Conservation (phyloP, 169 alveolate species). For the Plasmodium ovale region DNA sequence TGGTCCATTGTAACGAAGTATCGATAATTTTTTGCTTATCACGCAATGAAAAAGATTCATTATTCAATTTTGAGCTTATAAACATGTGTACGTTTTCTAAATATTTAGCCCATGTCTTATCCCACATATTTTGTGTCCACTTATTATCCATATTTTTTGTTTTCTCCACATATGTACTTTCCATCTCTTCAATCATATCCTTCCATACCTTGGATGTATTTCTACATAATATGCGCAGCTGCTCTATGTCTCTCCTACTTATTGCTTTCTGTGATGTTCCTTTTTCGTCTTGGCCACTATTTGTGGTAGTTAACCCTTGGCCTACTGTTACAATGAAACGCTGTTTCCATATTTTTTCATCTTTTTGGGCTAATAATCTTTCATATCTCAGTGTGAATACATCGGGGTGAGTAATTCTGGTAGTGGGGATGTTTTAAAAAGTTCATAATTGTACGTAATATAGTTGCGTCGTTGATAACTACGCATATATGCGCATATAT, state of each 20-base stretch:
- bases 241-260: background rate
- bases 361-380: conserved; percentile 9
- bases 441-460: background rate
- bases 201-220: background rate
- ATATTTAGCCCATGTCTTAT: background rate
- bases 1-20: background rate
- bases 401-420: background rate
- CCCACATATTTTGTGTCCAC: conserved; percentile 8
- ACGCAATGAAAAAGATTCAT: background rate
- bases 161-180: conserved; percentile 1
- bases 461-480: background rate
- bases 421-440: background rate
- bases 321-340: too few relatives aligned
- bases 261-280: background rate
- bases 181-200: conserved; percentile 1
- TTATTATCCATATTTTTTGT: background rate
- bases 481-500: background rate
- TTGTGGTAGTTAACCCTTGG: too few relatives aligned
- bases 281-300: background rate
- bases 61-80: conserved; percentile 7
- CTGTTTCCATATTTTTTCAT: conserved; percentile 8
- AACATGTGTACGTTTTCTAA: background rate
- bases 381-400: background rate
- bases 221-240: background rate
- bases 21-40: conserved; percentile 12